Base-by-base conservation (phyloP, 176 grass and related monocot species). In the Dactylis glomerata region DNA sequence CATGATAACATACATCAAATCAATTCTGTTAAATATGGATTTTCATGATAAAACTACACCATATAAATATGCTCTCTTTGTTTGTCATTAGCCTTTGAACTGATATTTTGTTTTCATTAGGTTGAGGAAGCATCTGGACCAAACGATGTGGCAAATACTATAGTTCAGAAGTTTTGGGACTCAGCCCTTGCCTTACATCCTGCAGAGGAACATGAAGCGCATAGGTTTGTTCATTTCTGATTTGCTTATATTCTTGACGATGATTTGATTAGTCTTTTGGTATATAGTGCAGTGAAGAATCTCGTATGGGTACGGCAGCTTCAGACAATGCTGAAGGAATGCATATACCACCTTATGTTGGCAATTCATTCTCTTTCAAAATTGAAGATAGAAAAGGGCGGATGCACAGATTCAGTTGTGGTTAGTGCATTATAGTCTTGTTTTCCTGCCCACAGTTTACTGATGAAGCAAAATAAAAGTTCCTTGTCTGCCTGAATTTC, bases 131-230 rank as follows among this genome's bases (percentile, higher is more conserved):
- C 36, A 17, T 88, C 61, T 67, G 77, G 74, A 66, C 77, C 33
- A 82, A 88, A 90, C 38, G 79, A 78, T 64, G 81, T 91, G 86
- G 92, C 90, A 82, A 90, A 90, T 34, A 88, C 90, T 37, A 91
- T 97, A 88, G 73, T 97, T 66, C 86, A 95, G 15, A 94, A 87
- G 50, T 97, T 97, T 79, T 95, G 92, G 95, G 92, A 97, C 78
- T 91, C 90, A 44, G 87, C 95, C 54, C 89, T 94, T 84, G 75
- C 87, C 16, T 38, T 89, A 45, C 83, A 93, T 63, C 70, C 81
- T 73, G 58, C 85, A 78, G 92, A 91, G 19, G 92, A 97, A 49
- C 80, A 64, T 45, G 95, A 97, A 49, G 76, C 37, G 1, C 79
- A 68, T 80, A 93, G 92, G 92, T 95, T 77, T 75, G 73, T 79